A percentile compares a stretch with the other conserved stretches of the same genome.
phyloP scores from a whole-genome alignment of 1,284 basidiomycete genomes.

The Cystobasidium sp. region DNA sequence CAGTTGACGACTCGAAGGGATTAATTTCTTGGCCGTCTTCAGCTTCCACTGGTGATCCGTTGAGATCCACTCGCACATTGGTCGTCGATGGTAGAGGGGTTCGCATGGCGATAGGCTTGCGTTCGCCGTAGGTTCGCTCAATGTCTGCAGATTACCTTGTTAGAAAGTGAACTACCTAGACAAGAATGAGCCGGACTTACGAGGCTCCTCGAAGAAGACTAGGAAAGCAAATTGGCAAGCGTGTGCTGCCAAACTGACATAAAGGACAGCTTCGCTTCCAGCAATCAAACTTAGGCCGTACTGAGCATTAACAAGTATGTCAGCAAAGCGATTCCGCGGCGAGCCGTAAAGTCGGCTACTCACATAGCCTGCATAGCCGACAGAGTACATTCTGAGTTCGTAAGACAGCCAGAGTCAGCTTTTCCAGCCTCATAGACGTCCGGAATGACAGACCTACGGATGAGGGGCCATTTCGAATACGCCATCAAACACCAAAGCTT shows the following conservation, averaged over 20 bases:
- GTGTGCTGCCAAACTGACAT: conserved; percentile 89
- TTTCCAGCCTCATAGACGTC: not conserved
- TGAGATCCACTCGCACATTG: not conserved
- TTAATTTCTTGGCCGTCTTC: not conserved
- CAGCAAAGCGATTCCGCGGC: too few relatives aligned
- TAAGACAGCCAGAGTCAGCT: conserved; percentile 58
- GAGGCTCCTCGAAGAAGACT: conserved; percentile 95
- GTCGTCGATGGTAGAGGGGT: conserved; percentile 34
- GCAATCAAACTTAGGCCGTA: conserved; percentile 91
- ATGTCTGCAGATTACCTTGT: conserved; percentile 67
- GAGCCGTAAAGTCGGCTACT: not conserved
- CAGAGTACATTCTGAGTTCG: conserved; percentile 74
- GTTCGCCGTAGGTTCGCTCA: conserved; percentile 80
- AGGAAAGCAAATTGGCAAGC: conserved; percentile 95
- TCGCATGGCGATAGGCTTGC: conserved; percentile 80
- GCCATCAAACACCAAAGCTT: conserved; percentile 87
- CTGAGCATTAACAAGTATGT: conserved; percentile 61
- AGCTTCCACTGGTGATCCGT: not conserved
- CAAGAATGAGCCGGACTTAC: conserved; percentile 62
- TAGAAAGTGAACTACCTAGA: not conserved
- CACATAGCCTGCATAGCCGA: conserved; percentile 78
- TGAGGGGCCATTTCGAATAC: conserved; percentile 81
- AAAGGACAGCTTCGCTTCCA: conserved; percentile 88
- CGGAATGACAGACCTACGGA: conserved; percentile 49
- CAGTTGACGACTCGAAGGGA: not conserved